These are phyloP conservation scores for Warburgia ugandensis DNA, from an alignment of 164 flowering plant genomes.

Conservation along the genomic window DNA sequence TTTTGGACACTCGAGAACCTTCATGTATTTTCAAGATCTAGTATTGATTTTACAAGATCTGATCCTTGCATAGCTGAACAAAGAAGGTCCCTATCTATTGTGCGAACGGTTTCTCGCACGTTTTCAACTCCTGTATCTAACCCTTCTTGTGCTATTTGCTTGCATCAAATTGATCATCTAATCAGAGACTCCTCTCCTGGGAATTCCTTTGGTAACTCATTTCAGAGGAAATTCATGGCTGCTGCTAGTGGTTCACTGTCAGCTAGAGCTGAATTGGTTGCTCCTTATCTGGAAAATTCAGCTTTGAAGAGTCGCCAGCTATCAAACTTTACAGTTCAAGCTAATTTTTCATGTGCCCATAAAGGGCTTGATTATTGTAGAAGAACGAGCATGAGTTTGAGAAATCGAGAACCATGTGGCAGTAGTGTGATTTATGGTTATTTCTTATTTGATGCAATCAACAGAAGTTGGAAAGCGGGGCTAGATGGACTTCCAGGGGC, in stretches of 20 bases:
- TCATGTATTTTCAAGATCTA: constrained; percentile 30
- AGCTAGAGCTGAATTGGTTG: constrained; percentile 34
- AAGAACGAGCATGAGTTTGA: constrained; percentile 41
- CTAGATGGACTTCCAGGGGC: constrained; percentile 9
- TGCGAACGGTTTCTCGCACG: constrained; percentile 68
- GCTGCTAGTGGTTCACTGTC: constrained; percentile 20
- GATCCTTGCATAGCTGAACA: constrained; percentile 35
- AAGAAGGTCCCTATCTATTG: constrained; percentile 42
- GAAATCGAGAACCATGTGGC: constrained; percentile 24
- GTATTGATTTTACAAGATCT: constrained; percentile 33
- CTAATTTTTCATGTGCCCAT: constrained; percentile 31
- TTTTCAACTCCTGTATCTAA: constrained; percentile 77
- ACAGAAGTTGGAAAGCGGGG: constrained; percentile 18
- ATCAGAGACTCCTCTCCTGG: constrained; percentile 23
- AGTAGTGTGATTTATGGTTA: constrained; percentile 28
- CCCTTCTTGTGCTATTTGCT: constrained; percentile 63
- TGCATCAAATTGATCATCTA: constrained; percentile 47
- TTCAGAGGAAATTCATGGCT: constrained; percentile 36
- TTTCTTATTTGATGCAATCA: constrained; percentile 22
- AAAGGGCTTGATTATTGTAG: constrained; percentile 24
- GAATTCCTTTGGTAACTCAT: constrained; percentile 8
- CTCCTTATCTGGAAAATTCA: constrained; percentile 30
- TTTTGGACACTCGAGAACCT: constrained; percentile 30
- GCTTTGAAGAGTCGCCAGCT: constrained; percentile 26
- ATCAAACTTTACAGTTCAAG: constrained; percentile 23